These are phyloP conservation scores for Ophiostoma sp. DNA, from an alignment of 2,329 filamentous ascomycete species.

Conservation along the genomic window DNA sequence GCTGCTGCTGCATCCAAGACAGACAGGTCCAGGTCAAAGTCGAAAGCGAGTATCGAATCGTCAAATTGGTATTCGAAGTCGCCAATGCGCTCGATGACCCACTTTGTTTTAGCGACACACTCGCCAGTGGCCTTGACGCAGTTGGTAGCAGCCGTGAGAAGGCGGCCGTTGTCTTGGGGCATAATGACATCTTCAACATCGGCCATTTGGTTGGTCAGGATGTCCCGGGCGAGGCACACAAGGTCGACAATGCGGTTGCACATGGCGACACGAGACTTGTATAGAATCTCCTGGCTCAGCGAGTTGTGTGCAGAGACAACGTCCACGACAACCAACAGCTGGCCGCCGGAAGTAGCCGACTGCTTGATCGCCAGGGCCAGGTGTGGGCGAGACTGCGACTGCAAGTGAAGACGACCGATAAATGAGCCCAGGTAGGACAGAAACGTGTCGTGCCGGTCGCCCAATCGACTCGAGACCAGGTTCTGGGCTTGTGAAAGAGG, in stretches of 20 bases:
- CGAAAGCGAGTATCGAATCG: conserved; percentile 34
- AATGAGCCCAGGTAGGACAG: conserved; percentile 88
- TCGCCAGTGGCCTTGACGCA: conserved; percentile 89
- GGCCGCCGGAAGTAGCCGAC: conserved; percentile 73
- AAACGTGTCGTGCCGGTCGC: conserved; percentile 76
- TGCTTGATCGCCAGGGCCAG: conserved; percentile 76
- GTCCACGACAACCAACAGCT: conserved; percentile 73
- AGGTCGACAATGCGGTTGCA: conserved; percentile 74
- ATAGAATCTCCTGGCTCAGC: conserved; percentile 59
- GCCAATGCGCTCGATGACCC: conserved; percentile 79
- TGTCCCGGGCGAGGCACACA: conserved; percentile 73
- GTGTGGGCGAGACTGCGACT: conserved; percentile 84
- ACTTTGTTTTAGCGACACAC: conserved; percentile 80
- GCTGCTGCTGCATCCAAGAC: conserved; percentile 43
- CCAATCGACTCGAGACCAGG: conserved; percentile 77
- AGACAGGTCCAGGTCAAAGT: conserved; percentile 54
- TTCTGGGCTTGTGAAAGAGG: conserved; percentile 59
- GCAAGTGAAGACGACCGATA: conserved; percentile 80
- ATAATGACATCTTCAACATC: conserved; percentile 74
- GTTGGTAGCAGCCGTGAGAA: conserved; percentile 73
- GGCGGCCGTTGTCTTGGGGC: conserved; percentile 68
- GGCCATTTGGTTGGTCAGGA: conserved; percentile 62
- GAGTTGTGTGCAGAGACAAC: conserved; percentile 73
- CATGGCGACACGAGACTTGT: conserved; percentile 67
- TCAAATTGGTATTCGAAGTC: conserved; percentile 84